Evolutionary conservation across 352 stramenopile genomes (phyloP), one percentile per base, ranked within the genome.

Genomic region (Globisporangium cederbergense): DNA sequence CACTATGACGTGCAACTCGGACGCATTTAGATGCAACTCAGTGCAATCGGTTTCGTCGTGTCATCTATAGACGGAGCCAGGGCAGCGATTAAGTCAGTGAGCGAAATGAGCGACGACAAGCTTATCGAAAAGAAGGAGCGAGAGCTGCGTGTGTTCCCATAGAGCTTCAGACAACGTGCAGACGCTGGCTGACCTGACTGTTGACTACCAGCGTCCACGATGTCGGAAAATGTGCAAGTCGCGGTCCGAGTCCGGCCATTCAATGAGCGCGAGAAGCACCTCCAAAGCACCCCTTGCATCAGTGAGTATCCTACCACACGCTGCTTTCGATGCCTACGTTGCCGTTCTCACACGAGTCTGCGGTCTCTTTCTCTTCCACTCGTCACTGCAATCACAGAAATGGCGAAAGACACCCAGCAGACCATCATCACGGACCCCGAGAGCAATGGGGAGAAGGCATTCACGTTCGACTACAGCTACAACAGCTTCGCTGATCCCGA

Each of bases 391-490:
- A 46, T 4, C 2, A 25, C 16, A 93, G 85, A 85, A 5, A 92
- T 95, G 83, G 65, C 90, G 38, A 91, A 82, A 47, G 81, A 93
- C 28, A 87, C 76, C 2, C 83, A 91, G 60, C 82, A 93, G 46
- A 95, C 86, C 5, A 87, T 93, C 65, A 93, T 95, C 71, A 93
- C 79, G 0, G 83, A 95, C 59, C 86, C 84, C 0, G 83, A 95
- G 49, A 91, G 79, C 30, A 85, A 79, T 59, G 40, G 68, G 2
- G 84, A 95, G 36, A 93, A 94, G 59, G 71, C 67, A 0, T 96
- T 95, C 57, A 96, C 89, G 4, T 97, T 96, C 68, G 89, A 97
- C 53, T 97, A 90, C 75, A 94, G 83, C 69, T 97, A 97, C 65
- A 88, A 97, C 60, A 94, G 83, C 54, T 95, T 94, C 60, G 77